phyloP scores from a whole-genome alignment of 768 basidiomycete genomes.

The Naganishia vaughanmartiniae region DNA sequence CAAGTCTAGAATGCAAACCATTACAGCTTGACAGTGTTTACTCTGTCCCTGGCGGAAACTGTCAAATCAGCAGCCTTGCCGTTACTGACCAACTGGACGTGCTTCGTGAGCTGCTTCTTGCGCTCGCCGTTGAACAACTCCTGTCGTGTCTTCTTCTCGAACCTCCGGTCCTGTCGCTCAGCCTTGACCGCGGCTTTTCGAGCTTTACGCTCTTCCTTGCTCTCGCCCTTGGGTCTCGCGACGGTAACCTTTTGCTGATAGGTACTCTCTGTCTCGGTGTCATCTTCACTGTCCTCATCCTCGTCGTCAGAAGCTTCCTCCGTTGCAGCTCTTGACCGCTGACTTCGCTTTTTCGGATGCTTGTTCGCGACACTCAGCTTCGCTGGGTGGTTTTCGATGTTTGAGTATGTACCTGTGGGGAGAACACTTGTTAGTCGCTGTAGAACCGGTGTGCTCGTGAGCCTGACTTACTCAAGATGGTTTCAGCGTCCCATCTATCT shows the following conservation, averaged over 20 bases:
- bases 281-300: conserved; percentile 24
- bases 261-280: conserved; percentile 36
- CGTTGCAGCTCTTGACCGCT: conserved; percentile 8
- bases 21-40: conserved; percentile 29
- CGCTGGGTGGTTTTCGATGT: conserved; percentile 92
- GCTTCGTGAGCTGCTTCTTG: conserved; percentile 51
- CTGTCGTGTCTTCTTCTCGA: conserved; percentile 56
- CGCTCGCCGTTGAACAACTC: conserved; percentile 54
- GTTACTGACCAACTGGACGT: conserved; percentile 46
- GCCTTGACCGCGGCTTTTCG: conserved; percentile 56
- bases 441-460: background rate
- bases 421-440: background rate
- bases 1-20: background rate
- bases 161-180: conserved; percentile 53
- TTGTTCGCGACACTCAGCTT: conserved; percentile 61
- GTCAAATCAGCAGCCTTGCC: conserved; percentile 50
- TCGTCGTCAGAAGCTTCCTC: conserved; percentile 51
- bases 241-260: conserved; percentile 47
- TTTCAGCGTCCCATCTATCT: conserved; percentile 87
- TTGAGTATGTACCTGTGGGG: conserved; percentile 81
- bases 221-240: conserved; percentile 71
- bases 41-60: conserved; percentile 23
- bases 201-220: conserved; percentile 56
- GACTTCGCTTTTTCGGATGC: conserved; percentile 50
- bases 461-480: conserved; percentile 74